A percentile compares a stretch with the other conserved stretches of the same genome.
Conservation (phyloP, 169 alveolate species). For the Eimeria necatrix region DNA sequence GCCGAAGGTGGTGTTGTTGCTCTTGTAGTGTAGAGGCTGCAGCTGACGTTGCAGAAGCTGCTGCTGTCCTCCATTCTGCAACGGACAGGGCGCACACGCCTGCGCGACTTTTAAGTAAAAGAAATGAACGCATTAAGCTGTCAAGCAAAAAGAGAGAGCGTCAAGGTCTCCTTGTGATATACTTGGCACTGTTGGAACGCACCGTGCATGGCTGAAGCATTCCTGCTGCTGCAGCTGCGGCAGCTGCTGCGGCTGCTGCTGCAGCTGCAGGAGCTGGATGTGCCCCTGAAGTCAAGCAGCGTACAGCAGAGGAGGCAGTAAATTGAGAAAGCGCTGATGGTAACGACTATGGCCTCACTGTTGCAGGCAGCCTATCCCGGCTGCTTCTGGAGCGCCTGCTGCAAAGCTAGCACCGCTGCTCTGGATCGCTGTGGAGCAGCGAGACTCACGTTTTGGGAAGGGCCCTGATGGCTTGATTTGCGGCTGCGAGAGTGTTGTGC, state of each 20-base stretch:
- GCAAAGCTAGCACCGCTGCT: not conserved
- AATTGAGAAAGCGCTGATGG: too few species aligned
- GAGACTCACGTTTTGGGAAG: not conserved
- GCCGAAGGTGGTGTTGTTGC: not conserved
- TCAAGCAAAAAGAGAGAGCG: not conserved
- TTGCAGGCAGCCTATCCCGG: not conserved
- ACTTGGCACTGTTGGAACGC: not conserved
- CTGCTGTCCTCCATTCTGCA: constrained; percentile 21
- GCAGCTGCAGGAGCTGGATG: constrained; percentile 6
- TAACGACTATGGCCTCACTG: not conserved
- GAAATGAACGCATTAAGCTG: not conserved
- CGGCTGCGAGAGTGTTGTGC: not conserved
- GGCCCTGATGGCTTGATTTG: not conserved
- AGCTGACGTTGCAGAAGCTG: not conserved
- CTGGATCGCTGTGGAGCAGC: not conserved
- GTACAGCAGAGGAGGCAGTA: not conserved
- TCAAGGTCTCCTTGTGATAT: not conserved
- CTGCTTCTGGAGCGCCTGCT: not conserved
- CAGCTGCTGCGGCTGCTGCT: constrained; percentile 40
- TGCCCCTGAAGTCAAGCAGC: constrained; percentile 15
- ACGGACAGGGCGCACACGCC: not conserved
- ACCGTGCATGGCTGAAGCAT: not conserved
- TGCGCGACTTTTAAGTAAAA: not conserved
- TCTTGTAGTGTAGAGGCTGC: not conserved
- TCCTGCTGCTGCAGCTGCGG: not conserved